Evolutionary conservation across 306 rosid species (phyloP), one percentile per base, ranked within the genome.

Genomic region (Lathyrus tuberosus): DNA sequence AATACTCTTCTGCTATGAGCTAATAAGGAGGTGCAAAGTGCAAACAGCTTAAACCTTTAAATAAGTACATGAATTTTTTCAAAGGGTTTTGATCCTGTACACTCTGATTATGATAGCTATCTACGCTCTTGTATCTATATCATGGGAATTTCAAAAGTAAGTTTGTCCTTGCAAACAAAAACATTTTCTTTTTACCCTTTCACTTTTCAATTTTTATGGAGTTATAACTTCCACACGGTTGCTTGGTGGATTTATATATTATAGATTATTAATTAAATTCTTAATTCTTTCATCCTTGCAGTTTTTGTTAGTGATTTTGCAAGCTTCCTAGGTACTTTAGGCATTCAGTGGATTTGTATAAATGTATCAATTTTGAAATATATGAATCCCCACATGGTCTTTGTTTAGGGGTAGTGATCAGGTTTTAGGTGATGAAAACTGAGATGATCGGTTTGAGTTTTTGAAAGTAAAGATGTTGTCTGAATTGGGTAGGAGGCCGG

Each of bases 1-100:
- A 62, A 56, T 61, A 73, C 61, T 47, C 65, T 65, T 63, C 51
- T 69, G 67, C 66, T 6, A 48, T 54, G 42, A 30, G 44, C 64
- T 62, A 72, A n/a, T 61, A 41, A 56, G 22, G 56, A 62, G 3
- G 31, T 20, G 59, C 15, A 53, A 53, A 53, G 60, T 35, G 49
- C 31, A 26, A 43, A 62, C 16, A 28, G 59, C 52, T 71, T 31
- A 43, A 65, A n/a, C 30, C 20, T 14, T 59, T 62, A 57, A 69
- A 15, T 47, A n/a, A 59, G 11, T 5, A 33, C 26, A 22, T 51
- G 44, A 10, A 9, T 43, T 43, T 47, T 60, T 17, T 60, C 69
- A 62, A 70, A 61, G 54, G 66, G 64, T 54, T 68, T 53, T 44
- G n/a, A n/a, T n/a, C n/a, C 17, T 11, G 20, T 46, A 31, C 35